A percentile compares a stretch with the other conserved stretches of the same genome.
These are phyloP conservation scores for Inonotus hispidus DNA, from an alignment of 1,284 basidiomycete genomes.

Conservation along the genomic window DNA sequence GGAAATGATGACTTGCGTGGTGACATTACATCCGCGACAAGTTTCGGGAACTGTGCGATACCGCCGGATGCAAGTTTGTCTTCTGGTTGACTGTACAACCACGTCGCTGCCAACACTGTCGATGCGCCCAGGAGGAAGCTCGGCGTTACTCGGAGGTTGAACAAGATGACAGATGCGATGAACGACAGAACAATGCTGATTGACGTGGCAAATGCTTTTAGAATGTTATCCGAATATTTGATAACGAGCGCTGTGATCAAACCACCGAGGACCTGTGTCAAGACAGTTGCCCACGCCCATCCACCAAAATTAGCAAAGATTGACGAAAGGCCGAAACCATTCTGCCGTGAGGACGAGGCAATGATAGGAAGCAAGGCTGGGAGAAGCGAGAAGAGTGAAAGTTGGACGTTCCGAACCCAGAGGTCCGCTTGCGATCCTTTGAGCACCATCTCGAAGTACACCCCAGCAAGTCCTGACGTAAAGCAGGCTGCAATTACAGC, in stretches of 20 bases:
- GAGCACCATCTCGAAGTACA: conserved; percentile 81
- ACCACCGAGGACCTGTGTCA: conserved; percentile 88
- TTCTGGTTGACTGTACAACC: conserved; percentile 53
- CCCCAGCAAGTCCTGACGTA: conserved; percentile 76
- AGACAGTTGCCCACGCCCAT: conserved; percentile 93
- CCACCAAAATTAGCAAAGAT: conserved; percentile 76
- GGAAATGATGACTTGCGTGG: conserved; percentile 12
- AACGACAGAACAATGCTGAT: conserved; percentile 92
- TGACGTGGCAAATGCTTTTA: conserved; percentile 94
- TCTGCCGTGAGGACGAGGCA: conserved; percentile 38
- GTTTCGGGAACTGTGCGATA: conserved; percentile 11
- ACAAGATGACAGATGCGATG: conserved; percentile 85
- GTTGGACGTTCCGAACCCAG: conserved; percentile 77
- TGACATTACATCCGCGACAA: conserved; percentile 15
- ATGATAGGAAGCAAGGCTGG: conserved; percentile 72
- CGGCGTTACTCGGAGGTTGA: conserved; percentile 83
- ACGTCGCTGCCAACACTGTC: conserved; percentile 84
- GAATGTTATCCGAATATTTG: conserved; percentile 87
- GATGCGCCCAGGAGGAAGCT: conserved; percentile 82
- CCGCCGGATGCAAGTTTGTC: not conserved
- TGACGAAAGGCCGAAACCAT: conserved; percentile 37
- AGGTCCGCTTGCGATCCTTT: conserved; percentile 66
- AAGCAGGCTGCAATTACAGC: conserved; percentile 73
- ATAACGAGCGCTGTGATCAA: conserved; percentile 87
- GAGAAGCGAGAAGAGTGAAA: conserved; percentile 70